These are phyloP conservation scores for Warburgia ugandensis DNA, from an alignment of 164 flowering plant species.

Conservation along the genomic window DNA sequence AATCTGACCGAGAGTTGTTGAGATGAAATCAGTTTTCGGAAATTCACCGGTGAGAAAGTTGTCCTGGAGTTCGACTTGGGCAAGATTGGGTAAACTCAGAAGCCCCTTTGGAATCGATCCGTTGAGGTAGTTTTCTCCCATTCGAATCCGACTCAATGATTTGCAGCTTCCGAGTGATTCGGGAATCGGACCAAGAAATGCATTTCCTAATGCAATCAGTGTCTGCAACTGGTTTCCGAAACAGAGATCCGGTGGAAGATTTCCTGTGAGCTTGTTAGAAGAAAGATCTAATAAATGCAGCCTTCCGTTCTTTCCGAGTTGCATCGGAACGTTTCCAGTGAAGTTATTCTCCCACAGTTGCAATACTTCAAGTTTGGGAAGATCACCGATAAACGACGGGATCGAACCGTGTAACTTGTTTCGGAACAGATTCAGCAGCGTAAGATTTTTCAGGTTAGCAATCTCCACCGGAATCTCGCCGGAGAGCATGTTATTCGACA, in stretches of 20 bases:
- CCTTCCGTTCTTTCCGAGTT: background rate
- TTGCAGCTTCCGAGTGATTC: constrained; percentile 56
- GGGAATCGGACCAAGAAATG: constrained; percentile 78
- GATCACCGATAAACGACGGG: background rate
- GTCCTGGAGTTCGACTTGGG: constrained; percentile 76
- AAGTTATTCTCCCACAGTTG: constrained; percentile 3
- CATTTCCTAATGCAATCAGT: constrained; percentile 62
- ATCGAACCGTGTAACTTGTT: constrained; percentile 59
- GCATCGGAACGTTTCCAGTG: background rate
- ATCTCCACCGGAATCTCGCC: constrained; percentile 23
- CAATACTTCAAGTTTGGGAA: background rate
- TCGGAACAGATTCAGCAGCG: constrained; percentile 30
- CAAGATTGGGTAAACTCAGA: constrained; percentile 47
- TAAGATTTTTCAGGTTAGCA: constrained; percentile 14
- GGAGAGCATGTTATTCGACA: constrained; percentile 14
- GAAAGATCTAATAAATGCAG: constrained; percentile 53
- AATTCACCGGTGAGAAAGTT: constrained; percentile 63
- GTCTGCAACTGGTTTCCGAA: constrained; percentile 51
- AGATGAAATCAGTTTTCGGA: constrained; percentile 31
- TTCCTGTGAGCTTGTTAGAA: constrained; percentile 75
- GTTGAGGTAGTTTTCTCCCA: constrained; percentile 75
- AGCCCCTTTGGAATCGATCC: constrained; percentile 85
- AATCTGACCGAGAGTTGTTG: constrained; percentile 56
- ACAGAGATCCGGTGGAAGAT: constrained; percentile 58
- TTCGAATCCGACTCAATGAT: constrained; percentile 58